These are phyloP conservation scores for Phytopythium helicoides DNA, from an alignment of 352 stramenopile species.

Conservation along the genomic window DNA sequence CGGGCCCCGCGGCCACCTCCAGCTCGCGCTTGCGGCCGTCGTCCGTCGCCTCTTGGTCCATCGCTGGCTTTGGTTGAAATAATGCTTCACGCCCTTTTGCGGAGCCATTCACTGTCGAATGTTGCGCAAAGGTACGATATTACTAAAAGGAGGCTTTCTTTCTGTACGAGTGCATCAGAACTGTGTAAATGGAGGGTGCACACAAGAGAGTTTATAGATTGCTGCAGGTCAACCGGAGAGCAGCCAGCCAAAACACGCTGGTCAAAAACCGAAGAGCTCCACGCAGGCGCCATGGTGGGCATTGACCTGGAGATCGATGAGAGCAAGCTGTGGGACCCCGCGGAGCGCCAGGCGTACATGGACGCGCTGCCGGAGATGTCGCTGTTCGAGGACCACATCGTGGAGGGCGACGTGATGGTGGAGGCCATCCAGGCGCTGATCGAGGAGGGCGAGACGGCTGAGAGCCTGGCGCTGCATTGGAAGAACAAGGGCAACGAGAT, in stretches of 20 bases:
- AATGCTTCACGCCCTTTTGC: neutral
- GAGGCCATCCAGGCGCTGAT: constrained; percentile 85
- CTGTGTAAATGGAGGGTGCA: too few relatives aligned
- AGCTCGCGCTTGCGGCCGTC: constrained; percentile 32
- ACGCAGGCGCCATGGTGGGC: constrained; percentile 66
- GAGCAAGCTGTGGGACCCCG: constrained; percentile 83
- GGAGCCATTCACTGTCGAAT: constrained; percentile 2
- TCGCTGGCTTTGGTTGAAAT: constrained; percentile 10
- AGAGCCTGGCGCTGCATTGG: constrained; percentile 83
- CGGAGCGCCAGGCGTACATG: constrained; percentile 80
- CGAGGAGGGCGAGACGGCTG: constrained; percentile 82
- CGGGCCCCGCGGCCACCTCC: constrained; percentile 14
- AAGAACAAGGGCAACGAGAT: constrained; percentile 90
- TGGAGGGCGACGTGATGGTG: constrained; percentile 86
- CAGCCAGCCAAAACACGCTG: too few relatives aligned
- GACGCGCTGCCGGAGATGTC: constrained; percentile 84
- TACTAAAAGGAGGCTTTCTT: too few relatives aligned
- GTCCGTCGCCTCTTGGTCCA: constrained; percentile 4
- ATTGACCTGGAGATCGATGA: constrained; percentile 86
- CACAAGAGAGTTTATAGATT: too few relatives aligned
- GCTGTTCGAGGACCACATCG: constrained; percentile 86
- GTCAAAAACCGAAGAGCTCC: too few relatives aligned
- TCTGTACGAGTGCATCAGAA: too few relatives aligned
- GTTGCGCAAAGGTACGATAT: too few relatives aligned
- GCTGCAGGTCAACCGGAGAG: too few relatives aligned